These are phyloP conservation scores for Globisporangium cylindrosporum DNA, from an alignment of 352 stramenopile species.

Conservation along the genomic window DNA sequence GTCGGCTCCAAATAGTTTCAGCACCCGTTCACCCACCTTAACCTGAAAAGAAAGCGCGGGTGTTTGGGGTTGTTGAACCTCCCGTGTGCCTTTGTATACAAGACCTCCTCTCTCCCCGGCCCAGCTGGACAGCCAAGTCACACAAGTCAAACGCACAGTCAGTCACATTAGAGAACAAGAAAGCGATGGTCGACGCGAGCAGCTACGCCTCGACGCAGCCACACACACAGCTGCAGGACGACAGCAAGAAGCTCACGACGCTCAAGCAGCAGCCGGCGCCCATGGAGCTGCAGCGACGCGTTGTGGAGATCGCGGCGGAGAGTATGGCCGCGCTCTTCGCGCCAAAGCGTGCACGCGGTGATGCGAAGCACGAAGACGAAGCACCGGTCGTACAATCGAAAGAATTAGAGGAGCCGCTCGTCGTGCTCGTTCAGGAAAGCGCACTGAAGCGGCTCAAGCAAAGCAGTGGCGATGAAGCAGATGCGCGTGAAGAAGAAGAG, in stretches of 20 bases:
- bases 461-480: not conserved
- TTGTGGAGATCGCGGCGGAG: slow-evolving; percentile 11
- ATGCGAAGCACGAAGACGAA: not conserved
- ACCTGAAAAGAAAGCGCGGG: not conserved
- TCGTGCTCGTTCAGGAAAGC: not conserved
- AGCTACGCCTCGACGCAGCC: not conserved
- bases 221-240: not conserved
- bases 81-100: not conserved
- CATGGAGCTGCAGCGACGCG: slow-evolving; percentile 14
- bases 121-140: not conserved
- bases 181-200: slow-evolving; percentile 10
- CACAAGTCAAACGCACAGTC: not conserved
- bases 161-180: not conserved
- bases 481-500: not conserved
- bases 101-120: slow-evolving; percentile 1
- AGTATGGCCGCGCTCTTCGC: slow-evolving; percentile 15
- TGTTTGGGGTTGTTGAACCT: not conserved
- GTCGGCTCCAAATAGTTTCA: not conserved
- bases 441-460: not conserved
- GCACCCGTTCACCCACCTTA: not conserved
- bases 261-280: not conserved
- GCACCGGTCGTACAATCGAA: not conserved
- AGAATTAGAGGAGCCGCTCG: not conserved
- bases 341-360: not conserved
- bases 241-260: not conserved